Percentiles rank a stretch among this genome's conserved stretches.
These are phyloP conservation scores for Henningerozyma blattae DNA, from an alignment of 805 yeast species.

Conservation along the genomic window DNA sequence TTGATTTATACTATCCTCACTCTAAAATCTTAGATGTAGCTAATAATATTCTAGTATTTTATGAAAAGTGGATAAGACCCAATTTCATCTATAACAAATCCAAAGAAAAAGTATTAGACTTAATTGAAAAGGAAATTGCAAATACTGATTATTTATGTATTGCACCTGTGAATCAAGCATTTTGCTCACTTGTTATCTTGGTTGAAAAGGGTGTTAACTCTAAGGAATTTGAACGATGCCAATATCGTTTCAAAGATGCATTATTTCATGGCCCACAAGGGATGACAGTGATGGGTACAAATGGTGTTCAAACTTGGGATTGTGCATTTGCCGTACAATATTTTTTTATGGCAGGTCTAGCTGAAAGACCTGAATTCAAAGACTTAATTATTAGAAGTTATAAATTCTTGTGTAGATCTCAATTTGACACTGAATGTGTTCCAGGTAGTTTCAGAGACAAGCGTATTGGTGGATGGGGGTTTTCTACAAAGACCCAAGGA, in stretches of 20 bases:
- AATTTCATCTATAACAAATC: constrained; percentile 48
- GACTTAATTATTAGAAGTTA: constrained; percentile 54
- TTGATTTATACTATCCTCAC: constrained; percentile 92
- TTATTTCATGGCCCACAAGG: constrained; percentile 84
- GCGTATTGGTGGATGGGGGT: constrained; percentile 90
- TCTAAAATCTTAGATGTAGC: constrained; percentile 49
- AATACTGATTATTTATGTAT: constrained; percentile 78
- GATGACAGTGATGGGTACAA: constrained; percentile 89
- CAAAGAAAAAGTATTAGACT: constrained; percentile 41
- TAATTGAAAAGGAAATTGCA: constrained; percentile 58
- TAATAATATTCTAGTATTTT: constrained; percentile 47
- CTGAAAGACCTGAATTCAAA: constrained; percentile 52
- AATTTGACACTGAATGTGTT: constrained; percentile 70
- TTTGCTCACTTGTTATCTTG: constrained; percentile 62
- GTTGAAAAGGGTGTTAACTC: constrained; percentile 63
- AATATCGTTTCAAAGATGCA: constrained; percentile 58
- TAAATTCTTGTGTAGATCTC: constrained; percentile 66
- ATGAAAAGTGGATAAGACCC: constrained; percentile 69
- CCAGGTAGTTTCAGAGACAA: constrained; percentile 73
- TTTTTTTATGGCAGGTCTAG: constrained; percentile 66
- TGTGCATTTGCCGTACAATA: constrained; percentile 84
- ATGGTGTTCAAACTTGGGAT: constrained; percentile 98
- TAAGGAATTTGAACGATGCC: constrained; percentile 39
- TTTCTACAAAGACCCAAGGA: constrained; percentile 91
- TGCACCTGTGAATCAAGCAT: constrained; percentile 89